Percentiles rank a stretch among this genome's conserved stretches.
phyloP scores from a whole-genome alignment of 1,139 yeast species.

The Taphrina sp. region DNA sequence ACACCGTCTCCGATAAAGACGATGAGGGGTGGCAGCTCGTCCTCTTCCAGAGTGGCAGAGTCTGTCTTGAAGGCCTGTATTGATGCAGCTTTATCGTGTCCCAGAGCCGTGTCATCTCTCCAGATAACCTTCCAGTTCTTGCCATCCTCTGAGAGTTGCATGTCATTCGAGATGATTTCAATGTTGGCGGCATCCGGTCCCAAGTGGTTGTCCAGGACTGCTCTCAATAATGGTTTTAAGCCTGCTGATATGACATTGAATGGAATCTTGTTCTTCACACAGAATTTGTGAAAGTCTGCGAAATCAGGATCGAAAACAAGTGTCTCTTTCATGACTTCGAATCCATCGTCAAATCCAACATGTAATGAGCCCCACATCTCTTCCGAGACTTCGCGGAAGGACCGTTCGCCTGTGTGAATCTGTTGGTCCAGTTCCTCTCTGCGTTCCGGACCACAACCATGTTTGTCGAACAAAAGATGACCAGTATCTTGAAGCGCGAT shows the following conservation, averaged over 20 bases:
- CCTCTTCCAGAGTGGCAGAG: constrained; percentile 32
- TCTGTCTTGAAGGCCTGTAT: constrained; percentile 44
- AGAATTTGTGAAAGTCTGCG: constrained; percentile 55
- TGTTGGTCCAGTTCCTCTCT: constrained; percentile 46
- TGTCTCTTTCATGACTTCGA: constrained; percentile 53
- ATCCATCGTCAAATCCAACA: constrained; percentile 54
- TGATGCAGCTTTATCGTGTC: constrained; percentile 65
- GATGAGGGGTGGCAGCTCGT: constrained; percentile 43
- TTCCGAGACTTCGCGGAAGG: constrained; percentile 50
- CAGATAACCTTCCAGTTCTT: constrained; percentile 59
- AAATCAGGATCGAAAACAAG: constrained; percentile 63
- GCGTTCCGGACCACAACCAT: constrained; percentile 48
- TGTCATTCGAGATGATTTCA: constrained; percentile 62
- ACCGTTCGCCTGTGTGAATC: constrained; percentile 45
- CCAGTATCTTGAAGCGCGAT: constrained; percentile 51
- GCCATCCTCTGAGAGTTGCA: constrained; percentile 49
- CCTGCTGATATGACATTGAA: constrained; percentile 68
- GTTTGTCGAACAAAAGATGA: constrained; percentile 49
- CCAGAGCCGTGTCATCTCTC: constrained; percentile 61
- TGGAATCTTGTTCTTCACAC: constrained; percentile 54
- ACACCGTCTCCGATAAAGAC: constrained; percentile 51
- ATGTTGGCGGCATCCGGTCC: constrained; percentile 58
- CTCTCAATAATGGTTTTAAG: constrained; percentile 60
- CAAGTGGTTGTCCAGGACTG: constrained; percentile 58
- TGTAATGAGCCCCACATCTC: constrained; percentile 50